Conservation (phyloP, 495 filamentous ascomycete genomes). For the Aspergillus nidulans region DNA sequence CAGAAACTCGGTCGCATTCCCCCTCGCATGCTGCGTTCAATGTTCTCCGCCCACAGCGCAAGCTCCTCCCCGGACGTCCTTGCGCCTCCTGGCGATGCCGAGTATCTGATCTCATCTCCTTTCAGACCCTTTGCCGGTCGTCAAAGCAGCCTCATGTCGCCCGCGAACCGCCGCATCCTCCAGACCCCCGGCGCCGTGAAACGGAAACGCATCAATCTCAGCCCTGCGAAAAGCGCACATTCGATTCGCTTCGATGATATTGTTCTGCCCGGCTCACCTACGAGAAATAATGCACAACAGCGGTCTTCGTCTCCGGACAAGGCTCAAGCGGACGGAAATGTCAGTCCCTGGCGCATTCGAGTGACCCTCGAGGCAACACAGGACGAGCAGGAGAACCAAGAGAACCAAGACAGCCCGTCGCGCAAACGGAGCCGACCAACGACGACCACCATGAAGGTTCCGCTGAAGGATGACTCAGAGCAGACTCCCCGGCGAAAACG, state of each 20-base stretch:
- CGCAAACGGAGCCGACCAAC: slow-evolving; percentile 36
- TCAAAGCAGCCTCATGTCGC: slow-evolving; percentile 41
- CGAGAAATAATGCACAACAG: slow-evolving; percentile 33
- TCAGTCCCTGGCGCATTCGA: slow-evolving; percentile 55
- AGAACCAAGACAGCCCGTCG: slow-evolving; percentile 27
- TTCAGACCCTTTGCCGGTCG: slow-evolving; percentile 39
- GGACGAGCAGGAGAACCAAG: slow-evolving; percentile 35
- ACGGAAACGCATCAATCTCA: slow-evolving; percentile 34
- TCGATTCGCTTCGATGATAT: slow-evolving; percentile 45
- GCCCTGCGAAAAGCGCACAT: slow-evolving; percentile 37
- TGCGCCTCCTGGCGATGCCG: slow-evolving; percentile 41
- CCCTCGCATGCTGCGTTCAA: slow-evolving; percentile 15
- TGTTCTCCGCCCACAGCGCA: slow-evolving; percentile 30
- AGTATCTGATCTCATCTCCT: slow-evolving; percentile 45
- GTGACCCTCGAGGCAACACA: slow-evolving; percentile 57
- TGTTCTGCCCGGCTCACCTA: slow-evolving; percentile 38
- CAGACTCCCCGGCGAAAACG: slow-evolving; percentile 36
- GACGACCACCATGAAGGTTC: slow-evolving; percentile 48
- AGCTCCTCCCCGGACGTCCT: slow-evolving; percentile 47
- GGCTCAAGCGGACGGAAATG: slow-evolving; percentile 30
- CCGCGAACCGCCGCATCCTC: slow-evolving; percentile 29
- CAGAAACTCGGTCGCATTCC: slow-evolving; percentile 10
- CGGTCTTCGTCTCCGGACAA: slow-evolving; percentile 37
- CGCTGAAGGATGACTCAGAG: slow-evolving; percentile 46
- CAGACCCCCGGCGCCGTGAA: slow-evolving; percentile 26